Evolutionary conservation across 1,284 basidiomycete species (phyloP).

Genomic region (Sanghuangporus baumii): DNA sequence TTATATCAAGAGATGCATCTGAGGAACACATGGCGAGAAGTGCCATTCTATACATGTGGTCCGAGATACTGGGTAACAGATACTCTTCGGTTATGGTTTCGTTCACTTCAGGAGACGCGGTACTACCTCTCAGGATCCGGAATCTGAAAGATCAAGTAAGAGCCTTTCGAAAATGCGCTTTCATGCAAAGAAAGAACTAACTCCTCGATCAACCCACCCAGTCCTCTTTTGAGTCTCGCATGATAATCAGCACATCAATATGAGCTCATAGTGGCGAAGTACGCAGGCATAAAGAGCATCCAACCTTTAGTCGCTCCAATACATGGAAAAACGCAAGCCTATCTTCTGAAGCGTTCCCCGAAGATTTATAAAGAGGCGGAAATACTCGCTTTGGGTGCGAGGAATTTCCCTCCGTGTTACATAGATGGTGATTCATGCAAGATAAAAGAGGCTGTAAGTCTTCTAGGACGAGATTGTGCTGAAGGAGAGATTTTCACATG

Average conservation of each 20-base stretch:
- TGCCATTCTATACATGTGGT: constrained; percentile 98
- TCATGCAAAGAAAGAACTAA: constrained; percentile 29
- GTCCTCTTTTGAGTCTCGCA: constrained; percentile 87
- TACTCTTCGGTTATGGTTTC: constrained; percentile 15
- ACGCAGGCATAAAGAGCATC: neutral
- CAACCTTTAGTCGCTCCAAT: constrained; percentile 81
- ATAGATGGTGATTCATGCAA: too few species aligned
- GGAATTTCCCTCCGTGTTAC: neutral
- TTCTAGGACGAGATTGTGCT: too few species aligned
- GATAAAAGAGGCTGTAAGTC: too few species aligned
- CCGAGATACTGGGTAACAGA: constrained; percentile 64
- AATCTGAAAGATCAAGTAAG: constrained; percentile 45
- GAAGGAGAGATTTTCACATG: too few species aligned
- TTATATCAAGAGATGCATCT: constrained; percentile 66
- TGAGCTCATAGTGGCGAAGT: neutral
- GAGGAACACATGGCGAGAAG: constrained; percentile 82
- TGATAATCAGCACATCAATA: neutral
- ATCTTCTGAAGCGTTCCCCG: constrained; percentile 55
- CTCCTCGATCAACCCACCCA: constrained; percentile 85
- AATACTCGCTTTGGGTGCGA: constrained; percentile 31
- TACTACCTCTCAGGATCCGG: constrained; percentile 71
- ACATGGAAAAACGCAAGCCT: constrained; percentile 87
- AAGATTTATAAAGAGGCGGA: constrained; percentile 49
- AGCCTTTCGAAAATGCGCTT: too few species aligned
- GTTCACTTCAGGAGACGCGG: too few species aligned